Conservation (phyloP, 371 early-diverging fungal species). For the Thermomucor indicae-seudaticae region DNA sequence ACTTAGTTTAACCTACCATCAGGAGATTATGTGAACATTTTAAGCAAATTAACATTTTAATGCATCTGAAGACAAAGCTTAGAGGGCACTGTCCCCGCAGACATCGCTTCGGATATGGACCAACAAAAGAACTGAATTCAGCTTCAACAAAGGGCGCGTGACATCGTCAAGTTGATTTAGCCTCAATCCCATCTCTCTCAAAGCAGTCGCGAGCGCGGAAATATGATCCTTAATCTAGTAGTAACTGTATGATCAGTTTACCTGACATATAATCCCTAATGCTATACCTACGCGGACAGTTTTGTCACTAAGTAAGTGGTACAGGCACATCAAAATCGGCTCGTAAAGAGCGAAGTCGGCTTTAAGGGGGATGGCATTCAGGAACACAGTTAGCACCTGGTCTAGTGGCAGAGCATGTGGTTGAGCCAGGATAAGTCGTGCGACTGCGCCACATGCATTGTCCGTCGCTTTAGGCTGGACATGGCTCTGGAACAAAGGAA, state of each 20-base stretch:
- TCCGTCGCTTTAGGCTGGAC: slow-evolving; percentile 66
- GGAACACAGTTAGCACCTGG: slow-evolving; percentile 71
- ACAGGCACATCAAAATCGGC: slow-evolving; percentile 69
- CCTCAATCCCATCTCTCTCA: no score
- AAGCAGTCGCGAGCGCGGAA: no score
- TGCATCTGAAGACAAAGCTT: no score
- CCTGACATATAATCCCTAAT: not conserved
- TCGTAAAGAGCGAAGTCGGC: slow-evolving; percentile 77
- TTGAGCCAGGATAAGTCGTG: slow-evolving; percentile 44
- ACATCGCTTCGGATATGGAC: no score
- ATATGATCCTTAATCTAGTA: no score
- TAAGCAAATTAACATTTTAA: no score
- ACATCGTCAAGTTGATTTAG: no score
- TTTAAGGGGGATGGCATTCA: slow-evolving; percentile 70
- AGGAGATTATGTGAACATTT: no score
- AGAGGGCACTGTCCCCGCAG: no score
- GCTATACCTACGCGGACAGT: slow-evolving; percentile 36
- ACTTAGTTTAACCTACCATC: no score
- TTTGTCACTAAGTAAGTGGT: slow-evolving; percentile 52
- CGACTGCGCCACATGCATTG: slow-evolving; percentile 83
- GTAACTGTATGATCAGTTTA: not conserved
- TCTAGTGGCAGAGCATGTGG: slow-evolving; percentile 72
- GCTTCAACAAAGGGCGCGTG: no score
- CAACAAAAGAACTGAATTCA: no score
- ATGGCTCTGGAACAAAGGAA: slow-evolving; percentile 65